Base-by-base conservation (phyloP, 2,329 filamentous ascomycete species). In the Verruconis gallopava region DNA sequence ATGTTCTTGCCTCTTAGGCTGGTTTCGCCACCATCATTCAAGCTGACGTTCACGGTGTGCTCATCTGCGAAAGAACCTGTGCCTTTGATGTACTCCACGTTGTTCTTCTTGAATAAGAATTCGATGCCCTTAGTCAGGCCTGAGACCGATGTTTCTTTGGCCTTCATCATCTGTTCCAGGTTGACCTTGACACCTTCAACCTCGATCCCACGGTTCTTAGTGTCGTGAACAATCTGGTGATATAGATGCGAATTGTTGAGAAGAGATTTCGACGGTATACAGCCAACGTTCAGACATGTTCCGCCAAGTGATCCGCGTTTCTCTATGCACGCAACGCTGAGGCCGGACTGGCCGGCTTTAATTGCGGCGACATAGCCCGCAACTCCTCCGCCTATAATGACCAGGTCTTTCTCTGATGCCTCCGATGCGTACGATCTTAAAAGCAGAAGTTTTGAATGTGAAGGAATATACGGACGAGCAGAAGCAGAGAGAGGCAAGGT, bases 181-280 rank as follows among this genome's bases (percentile, higher is more conserved):
- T 98, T 95, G 60, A 98, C 80, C 67, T 93, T 93, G 58, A 98
- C 89, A 68, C 94, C 85, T 59, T 83, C 81, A 54, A 98, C 91
- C 60, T 96, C 89, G 62, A 98, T 98, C 61, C 91, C 91, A 62
- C 91, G 85, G 67, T 83, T 78, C 71, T 95, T 94, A 51, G 86
- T 89, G 71, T 98, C 91, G 71, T 98, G 89, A 47, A 93, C 77
- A 59, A 95, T 82, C 68, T 88, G 82, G 72, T 96, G 89, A 73
- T 96, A 96, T 47, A 96, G 76, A 65, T 95, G 86, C 55, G 91
- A 95, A 75, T 96, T 96, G 79, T 96, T 98, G 64, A 98, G 84
- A 53, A 98, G 85, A 49, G 91, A 95, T 70, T 98, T 98, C 51
- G 91, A 98, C 52, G 91, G 91, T 61, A 98, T 98, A 70, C 91